phyloP scores from a whole-genome alignment of 805 yeast genomes.

The Suhomyces kilbournensis region DNA sequence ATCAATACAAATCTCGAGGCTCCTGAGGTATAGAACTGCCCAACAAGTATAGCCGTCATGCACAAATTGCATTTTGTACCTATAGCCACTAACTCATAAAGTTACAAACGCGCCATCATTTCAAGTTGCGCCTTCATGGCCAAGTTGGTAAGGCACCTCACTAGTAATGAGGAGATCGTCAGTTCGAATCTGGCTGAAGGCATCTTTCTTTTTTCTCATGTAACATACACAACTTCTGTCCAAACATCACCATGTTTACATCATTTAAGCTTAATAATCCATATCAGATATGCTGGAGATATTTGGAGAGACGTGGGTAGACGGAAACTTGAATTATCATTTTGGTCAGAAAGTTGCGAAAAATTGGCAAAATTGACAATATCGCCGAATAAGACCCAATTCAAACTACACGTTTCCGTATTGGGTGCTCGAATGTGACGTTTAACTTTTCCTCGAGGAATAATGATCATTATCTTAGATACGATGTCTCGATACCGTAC shows the following conservation, averaged over 20 bases:
- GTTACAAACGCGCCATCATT: neutral
- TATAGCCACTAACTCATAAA: too few species aligned
- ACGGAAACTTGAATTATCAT: too few species aligned
- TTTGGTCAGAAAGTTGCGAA: neutral
- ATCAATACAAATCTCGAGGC: too few species aligned
- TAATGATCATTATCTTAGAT: neutral
- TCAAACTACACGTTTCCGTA: neutral
- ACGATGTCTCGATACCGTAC: neutral
- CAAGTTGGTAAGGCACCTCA: constrained; percentile 19
- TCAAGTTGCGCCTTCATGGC: constrained; percentile 12
- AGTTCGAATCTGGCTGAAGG: constrained; percentile 20
- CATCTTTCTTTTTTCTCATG: constrained; percentile 6
- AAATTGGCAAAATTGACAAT: neutral
- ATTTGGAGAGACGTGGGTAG: too few species aligned
- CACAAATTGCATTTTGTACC: too few species aligned
- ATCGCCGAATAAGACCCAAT: neutral
- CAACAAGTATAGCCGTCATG: too few species aligned
- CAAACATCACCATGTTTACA: neutral
- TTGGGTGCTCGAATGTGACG: neutral
- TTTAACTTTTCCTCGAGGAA: neutral
- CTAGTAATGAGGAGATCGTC: constrained; percentile 19
- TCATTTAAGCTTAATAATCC: neutral
- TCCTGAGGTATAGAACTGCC: too few species aligned
- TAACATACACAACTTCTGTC: too few species aligned
- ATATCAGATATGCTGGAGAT: too few species aligned